Evolutionary conservation across 202 grass and related monocot genomes (phyloP).

Genomic region (Carex sylvatica): DNA sequence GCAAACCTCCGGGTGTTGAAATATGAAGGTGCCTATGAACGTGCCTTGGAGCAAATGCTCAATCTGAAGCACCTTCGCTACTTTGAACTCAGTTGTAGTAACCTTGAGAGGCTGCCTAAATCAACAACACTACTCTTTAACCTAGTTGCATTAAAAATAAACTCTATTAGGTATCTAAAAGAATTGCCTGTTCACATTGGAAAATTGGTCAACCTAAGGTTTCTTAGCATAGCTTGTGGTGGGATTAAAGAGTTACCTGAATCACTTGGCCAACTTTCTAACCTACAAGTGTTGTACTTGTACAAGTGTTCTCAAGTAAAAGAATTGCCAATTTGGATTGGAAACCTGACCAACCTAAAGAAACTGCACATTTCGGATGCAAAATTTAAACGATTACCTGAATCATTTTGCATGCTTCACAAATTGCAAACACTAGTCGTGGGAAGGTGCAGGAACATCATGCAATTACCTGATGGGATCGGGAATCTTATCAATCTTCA

Average conservation of each 20-base stretch:
- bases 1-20: slow-evolving; percentile 12
- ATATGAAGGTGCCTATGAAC: neutral
- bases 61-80: neutral
- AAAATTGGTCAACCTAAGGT: neutral
- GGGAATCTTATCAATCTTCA: slow-evolving; percentile 27
- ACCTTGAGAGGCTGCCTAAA: neutral
- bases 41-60: neutral
- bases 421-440: slow-evolving; percentile 17
- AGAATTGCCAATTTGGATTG: neutral
- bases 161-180: neutral
- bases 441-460: neutral
- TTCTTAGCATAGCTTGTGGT: neutral
- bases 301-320: neutral
- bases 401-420: slow-evolving; percentile 11
- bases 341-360: slow-evolving; percentile 1
- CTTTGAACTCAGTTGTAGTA: neutral
- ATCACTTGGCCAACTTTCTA: slow-evolving; percentile 14
- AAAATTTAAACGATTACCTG: neutral
- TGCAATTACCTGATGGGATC: neutral
- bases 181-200: neutral
- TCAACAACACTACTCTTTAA: slow-evolving; percentile 1
- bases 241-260: slow-evolving; percentile 4
- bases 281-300: slow-evolving; percentile 3
- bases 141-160: slow-evolving; percentile 14
- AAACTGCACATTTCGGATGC: neutral